These are phyloP conservation scores for Ophiosphaerella korrae DNA, from an alignment of 2,329 filamentous ascomycete genomes.

Conservation along the genomic window DNA sequence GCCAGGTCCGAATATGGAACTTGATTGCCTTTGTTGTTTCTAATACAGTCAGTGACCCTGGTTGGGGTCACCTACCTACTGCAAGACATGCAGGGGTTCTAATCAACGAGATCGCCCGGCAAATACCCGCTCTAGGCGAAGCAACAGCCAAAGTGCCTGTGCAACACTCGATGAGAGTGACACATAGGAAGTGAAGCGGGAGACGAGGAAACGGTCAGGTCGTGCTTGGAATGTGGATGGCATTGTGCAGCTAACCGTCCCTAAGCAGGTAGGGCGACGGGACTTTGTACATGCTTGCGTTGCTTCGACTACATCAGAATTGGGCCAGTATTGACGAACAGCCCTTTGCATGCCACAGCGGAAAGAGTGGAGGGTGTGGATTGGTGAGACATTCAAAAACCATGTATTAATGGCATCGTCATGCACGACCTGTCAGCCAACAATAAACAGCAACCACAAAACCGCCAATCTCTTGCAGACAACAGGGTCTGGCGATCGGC, in stretches of 20 bases:
- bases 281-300: no score
- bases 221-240: no score
- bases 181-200: neutral
- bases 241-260: no score
- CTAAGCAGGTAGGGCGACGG: no score
- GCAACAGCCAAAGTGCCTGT: neutral
- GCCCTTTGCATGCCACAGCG: no score
- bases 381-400: slow-evolving; percentile 11
- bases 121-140: slow-evolving; percentile 3
- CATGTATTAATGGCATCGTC: slow-evolving; percentile 10
- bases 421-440: slow-evolving; percentile 29
- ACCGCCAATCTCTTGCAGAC: slow-evolving; percentile 7
- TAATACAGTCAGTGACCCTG: no score
- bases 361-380: slow-evolving; percentile 6
- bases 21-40: no score
- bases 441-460: slow-evolving; percentile 5
- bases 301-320: no score
- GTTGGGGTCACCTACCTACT: no score
- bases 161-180: neutral
- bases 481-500: slow-evolving; percentile 34
- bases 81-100: neutral
- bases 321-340: no score
- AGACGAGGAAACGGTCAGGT: neutral
- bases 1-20: no score
- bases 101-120: neutral